These are phyloP conservation scores for Capsicum baccatum DNA, from an alignment of 257 asterid genomes.

Conservation along the genomic window DNA sequence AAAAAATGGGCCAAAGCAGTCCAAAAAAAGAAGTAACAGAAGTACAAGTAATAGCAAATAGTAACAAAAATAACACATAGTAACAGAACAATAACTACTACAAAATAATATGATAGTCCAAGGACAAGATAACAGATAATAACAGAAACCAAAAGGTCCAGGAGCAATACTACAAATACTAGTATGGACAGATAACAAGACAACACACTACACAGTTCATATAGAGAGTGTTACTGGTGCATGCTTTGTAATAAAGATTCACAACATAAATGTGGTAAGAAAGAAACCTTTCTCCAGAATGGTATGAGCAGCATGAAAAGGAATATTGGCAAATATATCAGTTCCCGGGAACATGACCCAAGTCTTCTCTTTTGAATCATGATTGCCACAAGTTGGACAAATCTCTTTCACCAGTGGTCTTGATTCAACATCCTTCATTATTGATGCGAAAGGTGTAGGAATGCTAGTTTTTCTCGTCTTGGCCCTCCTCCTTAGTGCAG, in stretches of 20 bases:
- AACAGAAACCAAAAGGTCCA: too few relatives aligned
- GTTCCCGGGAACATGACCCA: conserved; percentile 86
- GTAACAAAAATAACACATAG: too few relatives aligned
- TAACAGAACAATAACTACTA: too few relatives aligned
- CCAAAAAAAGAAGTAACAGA: too few relatives aligned
- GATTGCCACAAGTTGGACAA: conserved; percentile 83
- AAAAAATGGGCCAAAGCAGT: too few relatives aligned
- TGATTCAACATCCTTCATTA: conserved; percentile 79
- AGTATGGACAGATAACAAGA: too few relatives aligned
- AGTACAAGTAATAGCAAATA: too few relatives aligned
- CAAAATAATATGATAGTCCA: too few relatives aligned
- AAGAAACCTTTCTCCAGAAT: conserved; percentile 79
- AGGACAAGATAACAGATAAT: too few relatives aligned
- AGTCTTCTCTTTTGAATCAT: conserved; percentile 73
- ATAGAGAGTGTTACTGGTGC: neutral
- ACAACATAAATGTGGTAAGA: neutral
- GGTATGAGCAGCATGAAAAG: conserved; percentile 96
- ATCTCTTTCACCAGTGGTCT: conserved; percentile 81
- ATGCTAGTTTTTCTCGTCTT: conserved; percentile 72
- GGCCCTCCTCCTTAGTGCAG: conserved; percentile 79
- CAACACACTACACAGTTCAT: neutral
- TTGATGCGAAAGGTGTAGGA: conserved; percentile 76
- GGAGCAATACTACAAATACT: too few relatives aligned
- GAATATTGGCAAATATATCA: conserved; percentile 66
- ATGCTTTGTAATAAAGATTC: neutral